Evolutionary conservation across 257 asterid genomes (phyloP).

Genomic region (Jacaranda copaia): DNA sequence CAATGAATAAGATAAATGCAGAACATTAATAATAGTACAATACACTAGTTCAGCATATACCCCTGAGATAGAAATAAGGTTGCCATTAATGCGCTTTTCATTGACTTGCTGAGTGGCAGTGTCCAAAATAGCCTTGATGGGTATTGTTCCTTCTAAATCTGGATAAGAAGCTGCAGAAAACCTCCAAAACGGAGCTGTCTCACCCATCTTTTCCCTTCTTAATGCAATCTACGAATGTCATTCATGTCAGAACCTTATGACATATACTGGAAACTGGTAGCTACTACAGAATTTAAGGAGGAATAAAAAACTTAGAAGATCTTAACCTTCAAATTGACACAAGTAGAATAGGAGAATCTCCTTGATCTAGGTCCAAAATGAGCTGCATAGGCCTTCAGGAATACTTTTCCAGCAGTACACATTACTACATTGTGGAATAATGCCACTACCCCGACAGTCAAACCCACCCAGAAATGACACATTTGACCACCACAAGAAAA

Average conservation of each 20-base stretch:
- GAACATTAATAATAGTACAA: conserved; percentile 19
- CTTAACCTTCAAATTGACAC: too few relatives aligned
- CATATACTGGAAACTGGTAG: conserved; percentile 17
- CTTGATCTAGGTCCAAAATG: too few relatives aligned
- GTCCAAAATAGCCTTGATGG: conserved; percentile 40
- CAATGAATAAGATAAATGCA: conserved; percentile 12
- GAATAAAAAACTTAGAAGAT: too few relatives aligned
- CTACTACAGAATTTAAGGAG: neutral
- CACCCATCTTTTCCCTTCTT: conserved; percentile 89
- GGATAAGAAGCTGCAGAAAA: conserved; percentile 92
- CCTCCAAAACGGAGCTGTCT: conserved; percentile 91
- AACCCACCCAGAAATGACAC: neutral
- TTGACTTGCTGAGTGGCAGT: conserved; percentile 30
- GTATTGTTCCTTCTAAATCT: conserved; percentile 60
- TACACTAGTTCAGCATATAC: conserved; percentile 47
- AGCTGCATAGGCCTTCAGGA: neutral
- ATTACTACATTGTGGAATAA: too few relatives aligned
- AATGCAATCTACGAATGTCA: conserved; percentile 68
- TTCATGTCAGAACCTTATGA: conserved; percentile 32
- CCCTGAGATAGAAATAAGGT: conserved; percentile 46
- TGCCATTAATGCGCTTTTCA: conserved; percentile 45
- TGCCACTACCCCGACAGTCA: too few relatives aligned
- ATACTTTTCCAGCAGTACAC: neutral
- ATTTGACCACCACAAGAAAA: conserved; percentile 18
- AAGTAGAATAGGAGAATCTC: too few relatives aligned